A percentile compares a stretch with the other conserved stretches of the same genome.
phyloP scores from a whole-genome alignment of 768 basidiomycete species.

The Tylopilus subfusipes region DNA sequence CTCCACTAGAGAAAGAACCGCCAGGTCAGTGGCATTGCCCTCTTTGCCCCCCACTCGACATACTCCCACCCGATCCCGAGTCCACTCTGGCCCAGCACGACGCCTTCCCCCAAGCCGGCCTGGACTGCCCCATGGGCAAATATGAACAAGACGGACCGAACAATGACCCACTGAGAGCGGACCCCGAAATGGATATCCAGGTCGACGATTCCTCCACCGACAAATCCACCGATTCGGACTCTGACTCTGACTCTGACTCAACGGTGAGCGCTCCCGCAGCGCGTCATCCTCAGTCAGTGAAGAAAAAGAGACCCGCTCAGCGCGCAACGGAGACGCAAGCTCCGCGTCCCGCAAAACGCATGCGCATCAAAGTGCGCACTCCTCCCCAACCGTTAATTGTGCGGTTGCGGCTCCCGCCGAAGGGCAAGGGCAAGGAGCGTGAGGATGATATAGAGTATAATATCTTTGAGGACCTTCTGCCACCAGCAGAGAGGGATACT shows the following conservation, averaged over 20 bases:
- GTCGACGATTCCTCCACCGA: slow-evolving; percentile 35
- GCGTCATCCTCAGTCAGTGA: slow-evolving; percentile 15
- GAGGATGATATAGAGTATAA: slow-evolving; percentile 60
- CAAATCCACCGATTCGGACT: slow-evolving; percentile 31
- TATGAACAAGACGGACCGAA: slow-evolving; percentile 29
- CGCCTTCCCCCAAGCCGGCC: slow-evolving; percentile 40
- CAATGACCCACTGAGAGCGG: slow-evolving; percentile 23
- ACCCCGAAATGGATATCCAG: slow-evolving; percentile 33
- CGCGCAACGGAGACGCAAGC: slow-evolving; percentile 21
- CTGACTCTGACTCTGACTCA: slow-evolving; percentile 28
- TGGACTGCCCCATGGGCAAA: slow-evolving; percentile 14
- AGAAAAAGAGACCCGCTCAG: slow-evolving; percentile 23
- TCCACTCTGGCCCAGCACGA: slow-evolving; percentile 28
- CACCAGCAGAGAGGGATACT: slow-evolving; percentile 65
- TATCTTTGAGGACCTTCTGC: slow-evolving; percentile 83
- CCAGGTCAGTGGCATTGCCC: slow-evolving; percentile 80
- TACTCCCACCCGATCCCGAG: slow-evolving; percentile 7
- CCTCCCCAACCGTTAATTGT: slow-evolving; percentile 40
- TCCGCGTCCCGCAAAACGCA: slow-evolving; percentile 42
- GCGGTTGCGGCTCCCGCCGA: slow-evolving; percentile 53
- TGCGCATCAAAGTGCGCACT: slow-evolving; percentile 41
- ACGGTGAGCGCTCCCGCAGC: slow-evolving; percentile 15
- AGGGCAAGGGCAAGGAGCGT: slow-evolving; percentile 64
- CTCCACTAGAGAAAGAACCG: slow-evolving; percentile 68
- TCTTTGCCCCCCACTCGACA: slow-evolving; percentile 43